Evolutionary conservation across 257 asterid genomes (phyloP), one percentile per base, ranked within the genome.

Genomic region (Nicotiana paniculata): DNA sequence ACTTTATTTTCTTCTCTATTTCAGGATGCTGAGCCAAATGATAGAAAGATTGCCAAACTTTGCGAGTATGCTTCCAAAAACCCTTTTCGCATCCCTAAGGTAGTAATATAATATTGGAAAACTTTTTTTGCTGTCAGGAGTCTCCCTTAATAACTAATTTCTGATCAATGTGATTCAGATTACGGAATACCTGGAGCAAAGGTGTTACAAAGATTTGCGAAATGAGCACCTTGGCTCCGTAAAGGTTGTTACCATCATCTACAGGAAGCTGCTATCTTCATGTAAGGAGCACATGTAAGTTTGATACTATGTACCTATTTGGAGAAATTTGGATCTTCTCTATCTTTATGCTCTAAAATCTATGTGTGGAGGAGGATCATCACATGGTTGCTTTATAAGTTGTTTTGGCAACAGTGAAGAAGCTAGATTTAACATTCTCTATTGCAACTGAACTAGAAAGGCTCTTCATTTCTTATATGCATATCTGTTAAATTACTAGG

Each of bases 231-330:
- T 87, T 81, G 89, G 88, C 80, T 89, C 89, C 17, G 88, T 87
- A n/a, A 89, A 87, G 83, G 84, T 86, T 59, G 89, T 89, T 79
- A 80, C 87, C 79, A 68, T 81, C 32, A 83, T 89, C 72, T 89
- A 89, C 81, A 82, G 86, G 89, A 89, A 85, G 67, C 85, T 87
- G 82, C 79, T 89, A 80, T 85, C 88, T 86, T 85, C 92, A 85
- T 89, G 92, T 85, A 89, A 89, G 90, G 92, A 85, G 82, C 92
- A 87, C 83, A 87, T 89, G 90, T 89, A 89, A 89, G 91, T 89
- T 87, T 80, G 64, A 57, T 74, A 74, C 61, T 74, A 61, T 72
- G 61, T 48, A 48, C 79, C 61, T 72, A 46, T 24, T 21, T 24
- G 39, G 78, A 72, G 79, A 74, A 74, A 12, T 70, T 9, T 46